These are phyloP conservation scores for Miscanthus sacchariflorus DNA, from an alignment of 202 grass and related monocot genomes.

Conservation along the genomic window DNA sequence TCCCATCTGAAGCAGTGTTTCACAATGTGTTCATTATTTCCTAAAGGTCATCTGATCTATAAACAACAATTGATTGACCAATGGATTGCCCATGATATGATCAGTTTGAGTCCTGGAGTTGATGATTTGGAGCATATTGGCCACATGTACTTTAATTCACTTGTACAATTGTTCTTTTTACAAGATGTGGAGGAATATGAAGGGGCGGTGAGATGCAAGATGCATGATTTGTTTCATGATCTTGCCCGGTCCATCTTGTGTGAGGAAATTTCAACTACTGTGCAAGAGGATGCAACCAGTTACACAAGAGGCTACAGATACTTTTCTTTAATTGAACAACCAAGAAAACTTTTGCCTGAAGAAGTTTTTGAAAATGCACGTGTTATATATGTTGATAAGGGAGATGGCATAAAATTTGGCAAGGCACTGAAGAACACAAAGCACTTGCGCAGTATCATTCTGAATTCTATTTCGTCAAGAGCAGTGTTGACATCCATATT, in stretches of 20 bases:
- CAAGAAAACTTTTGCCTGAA: too few relatives aligned
- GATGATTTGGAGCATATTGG: neutral
- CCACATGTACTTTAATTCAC: neutral
- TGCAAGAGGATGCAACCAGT: neutral
- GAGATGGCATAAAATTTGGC: too few relatives aligned
- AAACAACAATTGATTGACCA: slow-evolving; percentile 30
- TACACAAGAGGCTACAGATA: neutral
- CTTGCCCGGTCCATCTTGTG: neutral
- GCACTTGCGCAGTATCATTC: too few relatives aligned
- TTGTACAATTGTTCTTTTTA: slow-evolving; percentile 45
- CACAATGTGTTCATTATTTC: slow-evolving; percentile 25
- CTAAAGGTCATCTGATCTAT: slow-evolving; percentile 6
- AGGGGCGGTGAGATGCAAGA: neutral
- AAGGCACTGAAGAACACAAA: too few relatives aligned
- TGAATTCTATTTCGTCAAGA: too few relatives aligned
- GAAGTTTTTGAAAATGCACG: too few relatives aligned
- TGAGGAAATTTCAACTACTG: neutral
- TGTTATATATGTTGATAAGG: too few relatives aligned
- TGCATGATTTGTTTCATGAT: slow-evolving; percentile 51
- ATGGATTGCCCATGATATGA: slow-evolving; percentile 41
- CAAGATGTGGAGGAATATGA: neutral
- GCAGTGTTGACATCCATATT: neutral
- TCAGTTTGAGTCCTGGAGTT: neutral
- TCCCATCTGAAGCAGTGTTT: slow-evolving; percentile 33
- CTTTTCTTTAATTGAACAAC: neutral